These are phyloP conservation scores for Suhomyces wounanorum DNA, from an alignment of 1,139 yeast genomes.

Conservation along the genomic window DNA sequence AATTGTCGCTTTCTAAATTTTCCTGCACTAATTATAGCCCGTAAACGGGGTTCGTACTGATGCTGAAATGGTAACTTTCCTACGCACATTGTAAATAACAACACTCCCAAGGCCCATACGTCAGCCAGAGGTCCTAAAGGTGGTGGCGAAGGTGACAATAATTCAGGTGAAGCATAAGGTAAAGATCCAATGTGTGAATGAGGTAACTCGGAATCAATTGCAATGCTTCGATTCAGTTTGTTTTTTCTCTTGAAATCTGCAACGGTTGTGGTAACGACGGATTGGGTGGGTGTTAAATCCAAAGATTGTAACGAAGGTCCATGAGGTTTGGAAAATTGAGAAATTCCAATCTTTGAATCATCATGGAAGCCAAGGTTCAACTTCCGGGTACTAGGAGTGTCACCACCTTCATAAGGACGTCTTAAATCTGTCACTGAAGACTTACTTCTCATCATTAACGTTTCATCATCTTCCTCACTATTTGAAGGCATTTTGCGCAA, in stretches of 20 bases:
- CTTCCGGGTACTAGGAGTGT: conserved; percentile 27
- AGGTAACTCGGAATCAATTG: conserved; percentile 48
- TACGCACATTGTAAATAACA: conserved; percentile 68
- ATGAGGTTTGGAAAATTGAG: conserved; percentile 28
- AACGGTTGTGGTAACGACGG: conserved; percentile 12
- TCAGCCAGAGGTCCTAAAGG: conserved; percentile 77
- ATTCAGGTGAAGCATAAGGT: conserved; percentile 91
- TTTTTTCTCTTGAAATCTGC: conserved; percentile 19
- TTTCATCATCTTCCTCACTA: conserved; percentile 16
- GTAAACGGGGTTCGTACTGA: conserved; percentile 73
- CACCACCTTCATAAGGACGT: conserved; percentile 40
- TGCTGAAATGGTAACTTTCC: conserved; percentile 85
- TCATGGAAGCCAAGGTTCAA: conserved; percentile 23
- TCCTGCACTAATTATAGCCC: conserved; percentile 72
- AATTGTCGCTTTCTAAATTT: conserved; percentile 54
- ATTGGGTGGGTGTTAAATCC: conserved; percentile 34
- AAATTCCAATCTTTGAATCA: conserved; percentile 38
- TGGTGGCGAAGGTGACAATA: conserved; percentile 65
- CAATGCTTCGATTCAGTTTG: conserved; percentile 11
- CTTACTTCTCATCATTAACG: conserved; percentile 44
- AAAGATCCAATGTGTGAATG: conserved; percentile 81
- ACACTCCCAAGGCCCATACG: conserved; percentile 88
- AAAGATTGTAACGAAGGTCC: conserved; percentile 42
- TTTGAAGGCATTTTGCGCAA: conserved; percentile 7
- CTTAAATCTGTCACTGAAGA: conserved; percentile 43